Evolutionary conservation across 768 basidiomycete genomes (phyloP), one percentile per base, ranked within the genome.

Genomic region (Boletus fagicola): DNA sequence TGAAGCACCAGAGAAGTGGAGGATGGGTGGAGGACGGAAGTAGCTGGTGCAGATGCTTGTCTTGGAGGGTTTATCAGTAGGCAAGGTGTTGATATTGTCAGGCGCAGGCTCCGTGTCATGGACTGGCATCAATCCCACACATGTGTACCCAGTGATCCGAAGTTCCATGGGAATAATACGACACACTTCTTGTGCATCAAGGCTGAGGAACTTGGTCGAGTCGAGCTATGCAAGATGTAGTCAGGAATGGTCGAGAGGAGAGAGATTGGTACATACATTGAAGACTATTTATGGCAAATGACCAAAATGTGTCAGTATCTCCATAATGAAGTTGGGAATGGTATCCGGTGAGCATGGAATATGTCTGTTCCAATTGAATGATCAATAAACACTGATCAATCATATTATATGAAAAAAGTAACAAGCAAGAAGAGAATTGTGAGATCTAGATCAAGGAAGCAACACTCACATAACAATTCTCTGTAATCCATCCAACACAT

Each of bases 401-500:
- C 35, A 11, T 24, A 31, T 18, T n/a, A 45, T 33, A 49, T 13
- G 24, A 20, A 33, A 6, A 38, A 18, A 58, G 47, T 38, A 38
- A 4, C 24, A n/a, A 18, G 36, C n/a, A 26, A 8, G n/a, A 58
- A 58, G 16, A 35, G 18, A 35, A 5, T 7, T 7, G 0, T 9
- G n/a, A 11, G 5, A 24, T 38, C 12, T 22, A 22, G n/a, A 36
- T 57, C 13, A 11, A 36, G 5, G 26, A 48, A 42, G 30, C n/a
- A 22, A 8, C 4, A 73, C 82, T 66, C 61, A 83, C 83, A 63
- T 9, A 84, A 64, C 2, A 84, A 60, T 54, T 84, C 81, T 39
- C 76, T 75, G 62, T 84, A 84, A 60, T 83, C 82, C 68, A 84
- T 71, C 83, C 83, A 84, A 57, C 80, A 84, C 7, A 84, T 76